Evolutionary conservation across 2,329 filamentous ascomycete species (phyloP), one percentile per base, ranked within the genome.

Genomic region (Penicillium sp.): DNA sequence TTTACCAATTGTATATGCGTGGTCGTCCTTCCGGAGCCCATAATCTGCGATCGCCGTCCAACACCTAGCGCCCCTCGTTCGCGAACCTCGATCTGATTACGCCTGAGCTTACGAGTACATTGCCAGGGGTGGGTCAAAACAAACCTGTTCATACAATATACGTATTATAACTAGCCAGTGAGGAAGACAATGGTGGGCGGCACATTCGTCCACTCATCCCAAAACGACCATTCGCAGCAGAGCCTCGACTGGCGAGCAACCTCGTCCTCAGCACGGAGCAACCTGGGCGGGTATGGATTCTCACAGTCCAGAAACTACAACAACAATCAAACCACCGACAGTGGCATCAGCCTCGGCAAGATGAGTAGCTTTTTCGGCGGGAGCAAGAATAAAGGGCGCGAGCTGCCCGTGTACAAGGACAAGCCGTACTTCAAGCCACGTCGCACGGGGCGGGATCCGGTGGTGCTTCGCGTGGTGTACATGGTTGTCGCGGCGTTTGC

Each of bases 321-420:
- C 8, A n/a, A 23, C 23, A 16, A 38, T 26, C 16, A 43, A n/a
- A 33, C 24, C 23, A 18, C 71, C 47, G 74, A 76, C 58, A 79
- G 71, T 47, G 74, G 76, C 58, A 79, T 76, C 48, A 78, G 40
- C 79, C 87, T 52, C 49, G 82, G 83, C 64, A 84, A 82, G 60
- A 78, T 90, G 35, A 82, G 82, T 51, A 80, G 79, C 58, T 81
- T 91, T 59, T 86, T 92, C 60, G 83, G 86, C 38, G 73, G 74
- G 50, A 77, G 11, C 5, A 42, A 14, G 30, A 35, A 48, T 9
- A 47, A 43, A 16, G 45, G 80, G 48, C 79, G 82, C 74, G 79
- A 84, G 57, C 77, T 99, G 61, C 94, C 94, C 47, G 92, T 97
- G 89, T 99, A 99, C 79, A 99, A 99, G 76, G 94, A 99, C 76